Conservation (phyloP, 192 early-diverging fungal species). For the Backusella macrospora region DNA sequence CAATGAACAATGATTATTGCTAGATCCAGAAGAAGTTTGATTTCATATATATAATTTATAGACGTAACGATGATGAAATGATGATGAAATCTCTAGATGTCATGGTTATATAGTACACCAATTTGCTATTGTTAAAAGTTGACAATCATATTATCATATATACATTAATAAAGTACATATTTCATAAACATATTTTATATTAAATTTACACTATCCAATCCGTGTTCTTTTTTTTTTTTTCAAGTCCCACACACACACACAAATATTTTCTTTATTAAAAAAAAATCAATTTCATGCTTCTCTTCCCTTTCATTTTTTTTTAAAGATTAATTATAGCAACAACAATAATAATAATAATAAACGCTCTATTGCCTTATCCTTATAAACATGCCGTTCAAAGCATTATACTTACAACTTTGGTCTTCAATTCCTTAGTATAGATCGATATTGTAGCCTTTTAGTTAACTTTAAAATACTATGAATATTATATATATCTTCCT, state of each 20-base stretch:
- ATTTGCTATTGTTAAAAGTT: no score
- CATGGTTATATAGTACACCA: no score
- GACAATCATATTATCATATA: not conserved
- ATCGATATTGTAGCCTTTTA: not conserved
- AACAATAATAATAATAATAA: constrained; percentile 1
- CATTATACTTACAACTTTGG: constrained; percentile 9
- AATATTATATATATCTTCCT: not conserved
- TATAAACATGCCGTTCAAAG: not conserved
- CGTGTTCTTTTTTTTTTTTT: not conserved
- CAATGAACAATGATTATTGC: no score
- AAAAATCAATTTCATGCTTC: not conserved
- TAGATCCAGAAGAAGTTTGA: no score
- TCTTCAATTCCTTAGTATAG: not conserved
- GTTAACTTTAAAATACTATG: constrained; percentile 11
- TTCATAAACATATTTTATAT: not conserved
- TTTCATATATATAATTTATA: not conserved
- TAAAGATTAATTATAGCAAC: not conserved
- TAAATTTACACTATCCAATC: not conserved
- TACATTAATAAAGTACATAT: not conserved
- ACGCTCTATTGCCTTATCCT: not conserved
- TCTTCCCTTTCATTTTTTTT: not conserved
- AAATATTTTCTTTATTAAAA: not conserved
- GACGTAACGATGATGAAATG: not conserved
- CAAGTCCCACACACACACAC: not conserved
- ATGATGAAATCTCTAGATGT: no score